Percentiles rank a stretch among this genome's conserved stretches.
phyloP scores from a whole-genome alignment of 1,284 basidiomycete species.

The Mycosarcoma mackinlayi region DNA sequence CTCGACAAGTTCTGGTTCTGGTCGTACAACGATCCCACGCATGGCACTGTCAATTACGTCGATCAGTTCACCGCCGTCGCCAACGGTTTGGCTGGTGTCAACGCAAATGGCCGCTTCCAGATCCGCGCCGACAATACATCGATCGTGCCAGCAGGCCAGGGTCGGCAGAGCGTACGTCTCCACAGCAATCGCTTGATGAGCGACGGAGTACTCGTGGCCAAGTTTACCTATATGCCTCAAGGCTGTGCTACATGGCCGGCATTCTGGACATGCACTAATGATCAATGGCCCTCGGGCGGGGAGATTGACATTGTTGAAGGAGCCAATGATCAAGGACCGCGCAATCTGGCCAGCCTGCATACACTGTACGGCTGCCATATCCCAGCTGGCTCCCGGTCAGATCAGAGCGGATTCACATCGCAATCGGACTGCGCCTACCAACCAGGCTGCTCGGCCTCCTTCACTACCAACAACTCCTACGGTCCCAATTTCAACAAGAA shows the following conservation, averaged over 20 bases:
- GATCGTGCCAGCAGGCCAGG: conserved; percentile 14
- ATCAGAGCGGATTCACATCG: conserved; percentile 31
- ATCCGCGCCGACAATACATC: conserved; percentile 49
- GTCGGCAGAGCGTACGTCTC: conserved; percentile 40
- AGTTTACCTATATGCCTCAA: conserved; percentile 42
- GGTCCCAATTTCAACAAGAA: conserved; percentile 51
- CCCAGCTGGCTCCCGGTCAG: conserved; percentile 9
- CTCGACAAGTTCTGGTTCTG: conserved; percentile 51
- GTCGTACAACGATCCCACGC: conserved; percentile 46
- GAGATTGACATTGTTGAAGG: conserved; percentile 62
- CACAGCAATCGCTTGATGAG: conserved; percentile 45
- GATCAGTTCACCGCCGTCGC: conserved; percentile 28
- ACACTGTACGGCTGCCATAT: conserved; percentile 47
- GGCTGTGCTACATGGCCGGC: conserved; percentile 64
- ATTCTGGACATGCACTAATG: conserved; percentile 55
- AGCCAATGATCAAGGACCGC: conserved; percentile 51
- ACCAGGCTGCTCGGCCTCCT: conserved; percentile 54
- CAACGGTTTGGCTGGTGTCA: conserved; percentile 33
- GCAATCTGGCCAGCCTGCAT: conserved; percentile 53
- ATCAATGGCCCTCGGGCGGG: conserved; percentile 53
- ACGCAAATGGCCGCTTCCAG: conserved; percentile 38
- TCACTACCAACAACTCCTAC: conserved; percentile 33
- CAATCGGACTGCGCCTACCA: conserved; percentile 52
- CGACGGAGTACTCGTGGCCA: conserved; percentile 50
- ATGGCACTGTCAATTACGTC: conserved; percentile 52